Evolutionary conservation across 805 yeast species (phyloP), one percentile per base, ranked within the genome.

Genomic region (Candida peoriensis): DNA sequence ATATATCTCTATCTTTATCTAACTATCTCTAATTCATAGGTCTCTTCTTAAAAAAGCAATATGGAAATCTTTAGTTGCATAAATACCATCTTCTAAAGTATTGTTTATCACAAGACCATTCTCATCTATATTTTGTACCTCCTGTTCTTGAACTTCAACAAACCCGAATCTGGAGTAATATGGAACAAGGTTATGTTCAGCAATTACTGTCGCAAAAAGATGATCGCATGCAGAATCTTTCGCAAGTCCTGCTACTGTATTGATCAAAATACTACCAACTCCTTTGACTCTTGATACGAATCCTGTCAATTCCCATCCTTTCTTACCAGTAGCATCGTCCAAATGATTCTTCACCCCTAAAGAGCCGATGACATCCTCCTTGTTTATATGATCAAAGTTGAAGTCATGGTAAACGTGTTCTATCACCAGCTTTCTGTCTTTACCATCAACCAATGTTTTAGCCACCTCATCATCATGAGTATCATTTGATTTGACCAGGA

Each of bases 81-180:
- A 41, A 8, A 47, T 33, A 2, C 43, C 51, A 27, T 44, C 44
- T 27, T 48, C 54, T 5, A 49, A 34, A 3, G 23, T 30, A 0
- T 42, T 43, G n/a, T 44, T 41, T n/a, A 34, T 19, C 3, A 48
- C 49, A 2, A 22, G 19, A 3, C 55, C 55, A 2, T 36, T 41
- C 14, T 36, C 43, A 27, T 47, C 47, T 8, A 50, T 32, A 10
- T 23, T 21, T 18, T 44, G 45, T 6, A 36, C 12, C 1, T 20
- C 16, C 19, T 28, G 38, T 13, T 41, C 40, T 2, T 38, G 28
- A 30, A 30, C 30, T 27, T 48, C 52, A 1, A 20, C 32, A 24
- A 41, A 50, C 8, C 55, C 55, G 31, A 33, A 46, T 15, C 33
- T 34, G 2, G 14, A 14, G 27, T 50, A 50, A 20, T 37, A 48